Evolutionary conservation across 148 eudicot species (phyloP).

Genomic region (Tetragonia tetragonoides): DNA sequence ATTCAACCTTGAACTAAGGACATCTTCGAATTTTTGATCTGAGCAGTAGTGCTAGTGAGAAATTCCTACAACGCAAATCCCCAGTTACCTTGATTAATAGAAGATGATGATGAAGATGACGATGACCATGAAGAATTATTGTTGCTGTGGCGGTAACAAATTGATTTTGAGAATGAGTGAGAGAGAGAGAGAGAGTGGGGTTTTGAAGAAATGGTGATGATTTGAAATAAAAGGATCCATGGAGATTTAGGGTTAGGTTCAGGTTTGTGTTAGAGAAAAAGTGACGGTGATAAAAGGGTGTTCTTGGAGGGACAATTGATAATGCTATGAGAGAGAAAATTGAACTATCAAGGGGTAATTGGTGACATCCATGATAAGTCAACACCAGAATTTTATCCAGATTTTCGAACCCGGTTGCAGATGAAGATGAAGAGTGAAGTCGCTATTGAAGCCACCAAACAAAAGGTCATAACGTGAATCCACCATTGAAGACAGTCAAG

Average conservation of each 20-base stretch:
- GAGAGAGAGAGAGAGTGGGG: slow-evolving; percentile 24
- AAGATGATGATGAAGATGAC: too few relatives aligned
- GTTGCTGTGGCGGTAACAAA: too few relatives aligned
- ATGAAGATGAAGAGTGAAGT: too few relatives aligned
- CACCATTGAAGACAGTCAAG: too few relatives aligned
- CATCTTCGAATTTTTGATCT: slow-evolving; percentile 50
- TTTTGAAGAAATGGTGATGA: slow-evolving; percentile 26
- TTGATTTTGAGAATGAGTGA: too few relatives aligned
- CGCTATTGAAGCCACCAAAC: too few relatives aligned
- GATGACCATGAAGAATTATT: slow-evolving; percentile 25
- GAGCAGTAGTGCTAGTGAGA: slow-evolving; percentile 36
- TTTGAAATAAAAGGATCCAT: slow-evolving; percentile 28
- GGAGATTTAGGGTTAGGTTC: slow-evolving; percentile 31
- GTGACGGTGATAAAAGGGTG: slow-evolving; percentile 45
- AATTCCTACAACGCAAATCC: slow-evolving; percentile 36
- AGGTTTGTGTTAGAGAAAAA: slow-evolving; percentile 39
- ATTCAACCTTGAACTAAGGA: slow-evolving; percentile 32
- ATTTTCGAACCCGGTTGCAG: too few relatives aligned
- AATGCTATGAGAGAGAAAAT: slow-evolving; percentile 56
- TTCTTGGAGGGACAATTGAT: slow-evolving; percentile 37
- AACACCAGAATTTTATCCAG: too few relatives aligned
- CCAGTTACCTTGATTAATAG: slow-evolving; percentile 36
- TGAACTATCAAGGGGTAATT: too few relatives aligned
- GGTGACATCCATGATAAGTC: too few relatives aligned
- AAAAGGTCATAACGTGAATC: too few relatives aligned